Conservation (phyloP, 2,329 filamentous ascomycete genomes). For the Leptographium lundbergii region DNA sequence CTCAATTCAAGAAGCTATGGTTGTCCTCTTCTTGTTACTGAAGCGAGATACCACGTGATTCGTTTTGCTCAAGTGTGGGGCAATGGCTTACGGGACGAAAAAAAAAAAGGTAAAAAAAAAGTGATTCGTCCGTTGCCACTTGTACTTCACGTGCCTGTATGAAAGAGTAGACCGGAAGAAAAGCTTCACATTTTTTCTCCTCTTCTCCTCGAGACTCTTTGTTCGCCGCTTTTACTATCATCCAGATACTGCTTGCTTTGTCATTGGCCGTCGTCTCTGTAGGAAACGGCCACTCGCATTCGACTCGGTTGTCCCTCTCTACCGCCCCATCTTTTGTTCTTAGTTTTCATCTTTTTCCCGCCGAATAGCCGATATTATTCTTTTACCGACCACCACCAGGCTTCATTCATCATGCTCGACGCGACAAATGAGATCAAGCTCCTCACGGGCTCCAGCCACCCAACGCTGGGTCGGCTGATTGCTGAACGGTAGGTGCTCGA, state of each 20-base stretch:
- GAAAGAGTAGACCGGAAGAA: background rate
- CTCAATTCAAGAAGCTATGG: too few relatives aligned
- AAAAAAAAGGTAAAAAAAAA: background rate
- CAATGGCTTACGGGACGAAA: background rate
- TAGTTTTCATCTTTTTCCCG: background rate
- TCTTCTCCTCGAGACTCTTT: background rate
- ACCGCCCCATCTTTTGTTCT: background rate
- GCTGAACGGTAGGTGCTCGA: conserved; percentile 22
- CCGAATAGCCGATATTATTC: background rate
- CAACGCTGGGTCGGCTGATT: conserved; percentile 22
- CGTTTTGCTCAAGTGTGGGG: background rate
- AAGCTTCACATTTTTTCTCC: background rate
- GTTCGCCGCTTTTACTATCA: background rate
- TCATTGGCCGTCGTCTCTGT: background rate
- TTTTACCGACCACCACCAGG: background rate
- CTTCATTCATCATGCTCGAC: conserved; percentile 5
- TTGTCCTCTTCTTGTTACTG: background rate
- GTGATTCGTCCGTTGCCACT: background rate
- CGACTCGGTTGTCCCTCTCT: background rate
- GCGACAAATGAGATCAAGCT: conserved; percentile 27
- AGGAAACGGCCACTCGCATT: background rate
- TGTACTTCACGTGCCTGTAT: background rate
- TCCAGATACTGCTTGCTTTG: background rate
- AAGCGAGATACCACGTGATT: background rate
- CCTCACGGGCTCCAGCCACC: conserved; percentile 27